These are phyloP conservation scores for Coemansia sp. DNA, from an alignment of 192 early-diverging fungal species.

Conservation along the genomic window DNA sequence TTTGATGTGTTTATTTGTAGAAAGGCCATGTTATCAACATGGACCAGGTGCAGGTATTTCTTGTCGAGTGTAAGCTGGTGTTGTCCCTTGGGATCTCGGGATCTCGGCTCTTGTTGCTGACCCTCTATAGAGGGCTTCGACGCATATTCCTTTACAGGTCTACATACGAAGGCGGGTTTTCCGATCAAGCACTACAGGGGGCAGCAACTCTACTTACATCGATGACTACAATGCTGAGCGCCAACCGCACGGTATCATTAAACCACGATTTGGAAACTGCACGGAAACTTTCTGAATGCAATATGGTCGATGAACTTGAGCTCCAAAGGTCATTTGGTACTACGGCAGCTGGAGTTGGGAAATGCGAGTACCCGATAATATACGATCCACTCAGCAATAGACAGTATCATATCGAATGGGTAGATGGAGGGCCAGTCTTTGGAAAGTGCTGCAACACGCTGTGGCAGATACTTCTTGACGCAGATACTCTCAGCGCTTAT, in stretches of 20 bases:
- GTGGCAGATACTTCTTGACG: conserved; percentile 19
- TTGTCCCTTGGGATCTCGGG: conserved; percentile 44
- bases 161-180: conserved; percentile 21
- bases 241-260: conserved; percentile 14
- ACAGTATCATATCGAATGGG: conserved; percentile 21
- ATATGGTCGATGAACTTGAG: conserved; percentile 5
- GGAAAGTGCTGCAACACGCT: conserved; percentile 31
- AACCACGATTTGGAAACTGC: conserved; percentile 9
- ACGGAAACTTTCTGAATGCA: conserved; percentile 21
- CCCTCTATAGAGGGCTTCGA: conserved; percentile 23
- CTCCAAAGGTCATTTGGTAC: neutral
- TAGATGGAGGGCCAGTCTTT: conserved; percentile 34
- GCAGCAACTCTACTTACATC: conserved; percentile 26
- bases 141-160: conserved; percentile 27
- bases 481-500: neutral
- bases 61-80: conserved; percentile 35
- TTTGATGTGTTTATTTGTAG: conserved; percentile 8
- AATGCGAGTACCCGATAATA: conserved; percentile 29
- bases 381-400: conserved; percentile 3
- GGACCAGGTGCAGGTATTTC: conserved; percentile 37
- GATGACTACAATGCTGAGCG: conserved; percentile 28
- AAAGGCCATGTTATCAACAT: conserved; percentile 24
- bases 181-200: conserved; percentile 28
- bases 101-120: conserved; percentile 28
- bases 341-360: neutral